Percentiles rank a stretch among this genome's conserved stretches.
These are phyloP conservation scores for Leccinum variicolor DNA, from an alignment of 768 basidiomycete genomes.

Conservation along the genomic window DNA sequence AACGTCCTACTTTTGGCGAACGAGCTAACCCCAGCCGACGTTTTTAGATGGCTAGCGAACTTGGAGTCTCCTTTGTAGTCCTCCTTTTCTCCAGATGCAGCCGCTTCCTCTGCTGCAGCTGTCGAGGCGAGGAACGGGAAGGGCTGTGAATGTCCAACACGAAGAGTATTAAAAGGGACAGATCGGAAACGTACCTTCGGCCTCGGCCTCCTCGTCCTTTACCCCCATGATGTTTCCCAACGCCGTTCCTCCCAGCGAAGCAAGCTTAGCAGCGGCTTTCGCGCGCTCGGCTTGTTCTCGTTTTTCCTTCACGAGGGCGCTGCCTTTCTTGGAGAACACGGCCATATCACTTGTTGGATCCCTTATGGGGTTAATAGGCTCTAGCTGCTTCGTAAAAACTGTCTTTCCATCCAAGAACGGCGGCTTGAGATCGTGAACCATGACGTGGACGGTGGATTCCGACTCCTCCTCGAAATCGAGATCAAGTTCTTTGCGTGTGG, in stretches of 20 bases:
- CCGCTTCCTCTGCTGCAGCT: conserved; percentile 53
- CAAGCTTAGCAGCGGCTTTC: conserved; percentile 94
- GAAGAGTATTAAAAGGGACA: conserved; percentile 30
- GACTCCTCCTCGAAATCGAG: conserved; percentile 96
- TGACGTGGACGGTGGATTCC: conserved; percentile 94
- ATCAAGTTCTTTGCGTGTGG: conserved; percentile 82
- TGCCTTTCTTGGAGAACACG: conserved; percentile 95
- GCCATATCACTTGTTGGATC: conserved; percentile 95
- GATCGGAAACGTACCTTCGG: conserved; percentile 65
- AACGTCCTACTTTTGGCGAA: conserved; percentile 82
- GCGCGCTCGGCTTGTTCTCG: conserved; percentile 94
- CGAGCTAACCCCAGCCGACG: conserved; percentile 68
- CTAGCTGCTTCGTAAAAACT: conserved; percentile 94
- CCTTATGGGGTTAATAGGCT: conserved; percentile 94
- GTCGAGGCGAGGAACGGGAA: conserved; percentile 34
- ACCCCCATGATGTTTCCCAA: conserved; percentile 99
- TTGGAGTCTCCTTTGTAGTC: conserved; percentile 93
- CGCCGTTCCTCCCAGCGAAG: conserved; percentile 85
- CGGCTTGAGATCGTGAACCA: conserved; percentile 95
- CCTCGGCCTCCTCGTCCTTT: conserved; percentile 90
- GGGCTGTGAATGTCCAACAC: conserved; percentile 80
- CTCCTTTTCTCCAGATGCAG: conserved; percentile 51
- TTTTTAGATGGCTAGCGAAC: conserved; percentile 92
- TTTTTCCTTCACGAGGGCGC: conserved; percentile 89
- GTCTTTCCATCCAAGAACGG: conserved; percentile 97